Percentiles rank a stretch among this genome's conserved stretches.
These are phyloP conservation scores for Xylaria sp. DNA, from an alignment of 2,329 filamentous ascomycete genomes.

Conservation along the genomic window DNA sequence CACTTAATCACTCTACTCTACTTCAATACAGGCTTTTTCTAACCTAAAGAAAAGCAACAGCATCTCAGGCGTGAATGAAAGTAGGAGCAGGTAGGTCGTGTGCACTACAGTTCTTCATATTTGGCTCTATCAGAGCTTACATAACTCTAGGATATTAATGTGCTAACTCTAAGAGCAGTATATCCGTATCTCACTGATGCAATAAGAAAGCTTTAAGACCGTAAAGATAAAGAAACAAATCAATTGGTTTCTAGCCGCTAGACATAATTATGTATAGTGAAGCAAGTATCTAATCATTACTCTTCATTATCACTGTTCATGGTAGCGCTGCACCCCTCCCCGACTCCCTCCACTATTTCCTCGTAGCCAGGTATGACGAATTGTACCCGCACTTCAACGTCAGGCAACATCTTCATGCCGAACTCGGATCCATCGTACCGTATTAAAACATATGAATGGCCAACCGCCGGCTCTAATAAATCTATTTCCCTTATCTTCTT, in stretches of 20 bases:
- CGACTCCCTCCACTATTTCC: background rate
- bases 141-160: too few species aligned
- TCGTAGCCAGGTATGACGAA: background rate
- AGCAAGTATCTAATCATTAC: background rate
- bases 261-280: background rate
- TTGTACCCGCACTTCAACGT: background rate
- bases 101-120: too few species aligned
- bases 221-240: background rate
- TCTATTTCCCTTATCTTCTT: background rate
- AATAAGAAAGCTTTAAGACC: background rate
- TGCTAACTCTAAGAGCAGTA: too few species aligned
- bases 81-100: too few species aligned
- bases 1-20: too few species aligned
- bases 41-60: too few species aligned
- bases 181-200: background rate
- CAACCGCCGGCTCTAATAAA: background rate
- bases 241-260: background rate
- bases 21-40: too few species aligned
- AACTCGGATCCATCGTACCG: background rate
- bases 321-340: background rate
- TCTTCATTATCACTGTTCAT: background rate
- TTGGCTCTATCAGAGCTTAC: too few species aligned
- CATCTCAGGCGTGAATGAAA: too few species aligned
- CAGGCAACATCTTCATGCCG: background rate
- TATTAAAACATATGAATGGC: background rate